phyloP scores from a whole-genome alignment of 1,284 basidiomycete species.

The Rhodotorula sp. region DNA sequence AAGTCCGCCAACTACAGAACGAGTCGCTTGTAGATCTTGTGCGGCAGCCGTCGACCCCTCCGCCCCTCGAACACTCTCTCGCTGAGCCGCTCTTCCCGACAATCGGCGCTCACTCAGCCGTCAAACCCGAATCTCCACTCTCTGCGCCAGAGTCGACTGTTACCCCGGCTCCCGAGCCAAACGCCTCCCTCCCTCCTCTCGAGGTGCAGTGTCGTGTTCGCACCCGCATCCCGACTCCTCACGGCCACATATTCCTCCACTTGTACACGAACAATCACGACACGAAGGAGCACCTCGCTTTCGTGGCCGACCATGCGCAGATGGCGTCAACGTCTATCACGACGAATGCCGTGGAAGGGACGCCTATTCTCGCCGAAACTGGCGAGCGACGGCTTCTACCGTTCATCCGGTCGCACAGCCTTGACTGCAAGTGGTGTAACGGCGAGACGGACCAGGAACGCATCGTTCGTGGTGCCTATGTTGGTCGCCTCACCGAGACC shows the following conservation, averaged over 20 bases:
- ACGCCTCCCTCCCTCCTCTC: conserved; percentile 27
- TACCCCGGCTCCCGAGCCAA: background rate
- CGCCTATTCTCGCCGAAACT: conserved; percentile 43
- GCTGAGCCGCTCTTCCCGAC: conserved; percentile 10
- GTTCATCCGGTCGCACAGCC: conserved; percentile 71
- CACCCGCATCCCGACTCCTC: conserved; percentile 93
- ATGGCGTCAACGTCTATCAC: conserved; percentile 45
- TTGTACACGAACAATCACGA: conserved; percentile 85
- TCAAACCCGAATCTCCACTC: conserved; percentile 14
- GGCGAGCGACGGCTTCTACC: conserved; percentile 48
- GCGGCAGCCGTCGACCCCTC: conserved; percentile 28
- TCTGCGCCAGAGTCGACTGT: conserved; percentile 3
- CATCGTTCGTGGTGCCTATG: conserved; percentile 88
- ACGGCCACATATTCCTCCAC: conserved; percentile 90
- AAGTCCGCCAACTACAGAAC: conserved; percentile 13
- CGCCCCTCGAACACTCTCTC: conserved; percentile 12
- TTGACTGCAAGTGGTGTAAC: conserved; percentile 83
- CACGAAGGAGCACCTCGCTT: conserved; percentile 95
- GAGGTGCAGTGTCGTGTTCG: conserved; percentile 89
- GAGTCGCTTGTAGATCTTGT: conserved; percentile 26
- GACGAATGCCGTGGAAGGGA: conserved; percentile 52
- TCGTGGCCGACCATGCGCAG: conserved; percentile 90
- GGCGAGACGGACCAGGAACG: conserved; percentile 91
- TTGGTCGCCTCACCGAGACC: conserved; percentile 70
- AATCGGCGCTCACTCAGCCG: conserved; percentile 13